These are phyloP conservation scores for Seiridium unicorne DNA, from an alignment of 2,329 filamentous ascomycete genomes.

Conservation along the genomic window DNA sequence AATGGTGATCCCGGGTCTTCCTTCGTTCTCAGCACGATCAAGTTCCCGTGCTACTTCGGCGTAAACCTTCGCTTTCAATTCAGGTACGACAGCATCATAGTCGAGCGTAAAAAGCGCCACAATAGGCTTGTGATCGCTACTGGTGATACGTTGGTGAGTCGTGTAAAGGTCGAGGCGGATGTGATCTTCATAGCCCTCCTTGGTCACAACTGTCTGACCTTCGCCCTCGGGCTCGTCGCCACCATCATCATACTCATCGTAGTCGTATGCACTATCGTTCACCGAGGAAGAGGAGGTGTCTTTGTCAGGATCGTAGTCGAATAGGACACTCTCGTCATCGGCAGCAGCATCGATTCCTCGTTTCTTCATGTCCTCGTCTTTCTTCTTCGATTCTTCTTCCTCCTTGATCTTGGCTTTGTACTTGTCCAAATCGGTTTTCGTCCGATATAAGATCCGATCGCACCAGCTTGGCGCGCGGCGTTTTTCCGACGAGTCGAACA, in stretches of 20 bases:
- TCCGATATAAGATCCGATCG: conserved; percentile 87
- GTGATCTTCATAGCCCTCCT: conserved; percentile 55
- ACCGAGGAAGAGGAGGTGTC: conserved; percentile 55
- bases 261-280: conserved; percentile 17
- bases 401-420: conserved; percentile 63
- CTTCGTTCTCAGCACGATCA: conserved; percentile 89
- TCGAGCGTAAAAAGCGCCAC: conserved; percentile 79
- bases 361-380: conserved; percentile 82
- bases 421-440: conserved; percentile 64
- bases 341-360: conserved; percentile 71
- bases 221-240: conserved; percentile 43
- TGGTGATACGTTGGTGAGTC: conserved; percentile 84
- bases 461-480: conserved; percentile 93
- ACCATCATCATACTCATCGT: conserved; percentile 26
- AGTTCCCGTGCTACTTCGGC: conserved; percentile 84
- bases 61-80: conserved; percentile 80
- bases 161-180: conserved; percentile 68
- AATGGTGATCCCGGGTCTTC: conserved; percentile 76
- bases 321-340: conserved; percentile 80
- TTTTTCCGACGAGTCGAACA: conserved; percentile 96
- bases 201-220: conserved; percentile 50
- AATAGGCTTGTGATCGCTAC: conserved; percentile 94
- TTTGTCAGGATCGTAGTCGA: conserved; percentile 84
- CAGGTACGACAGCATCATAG: conserved; percentile 83
- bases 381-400: conserved; percentile 64